Percentiles rank a stretch among this genome's conserved stretches.
Conservation (phyloP, 1,139 yeast genomes). For the Magnusiomyces paraingens region DNA sequence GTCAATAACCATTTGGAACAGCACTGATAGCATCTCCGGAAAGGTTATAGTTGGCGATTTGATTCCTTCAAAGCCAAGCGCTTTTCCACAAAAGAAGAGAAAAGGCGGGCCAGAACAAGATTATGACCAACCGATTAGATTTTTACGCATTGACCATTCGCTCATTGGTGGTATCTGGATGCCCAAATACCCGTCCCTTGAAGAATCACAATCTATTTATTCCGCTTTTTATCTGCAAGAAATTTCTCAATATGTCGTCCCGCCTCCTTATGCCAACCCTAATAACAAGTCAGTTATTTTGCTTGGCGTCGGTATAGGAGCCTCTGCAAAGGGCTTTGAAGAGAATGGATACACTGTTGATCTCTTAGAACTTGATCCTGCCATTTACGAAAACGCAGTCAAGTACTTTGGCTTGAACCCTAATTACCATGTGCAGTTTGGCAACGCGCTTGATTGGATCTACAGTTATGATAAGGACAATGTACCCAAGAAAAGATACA, state of each 20-base stretch:
- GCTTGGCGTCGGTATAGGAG: constrained; percentile 11
- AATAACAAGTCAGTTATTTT: constrained; percentile 6
- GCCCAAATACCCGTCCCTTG: not conserved
- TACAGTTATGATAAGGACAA: not conserved
- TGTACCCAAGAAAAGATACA: constrained; percentile 1
- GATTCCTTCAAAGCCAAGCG: not conserved
- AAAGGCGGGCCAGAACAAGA: not conserved
- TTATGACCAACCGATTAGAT: constrained; percentile 6
- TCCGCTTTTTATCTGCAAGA: constrained; percentile 10
- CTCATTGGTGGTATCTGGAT: constrained; percentile 10
- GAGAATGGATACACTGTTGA: not conserved
- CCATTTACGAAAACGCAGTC: constrained; percentile 6
- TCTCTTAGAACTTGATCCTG: constrained; percentile 12
- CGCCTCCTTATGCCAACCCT: not conserved
- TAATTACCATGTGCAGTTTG: not conserved
- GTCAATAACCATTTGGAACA: not conserved
- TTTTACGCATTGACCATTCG: constrained; percentile 5
- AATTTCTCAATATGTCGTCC: constrained; percentile 3
- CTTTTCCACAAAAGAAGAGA: no score
- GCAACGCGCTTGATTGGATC: constrained; percentile 9
- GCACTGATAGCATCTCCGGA: constrained; percentile 2
- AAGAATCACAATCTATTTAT: constrained; percentile 6
- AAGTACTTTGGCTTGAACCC: constrained; percentile 6
- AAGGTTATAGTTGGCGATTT: constrained; percentile 9
- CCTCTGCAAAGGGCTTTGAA: constrained; percentile 3